Evolutionary conservation across 768 basidiomycete genomes (phyloP).

Genomic region (Tephrocybe sp.): DNA sequence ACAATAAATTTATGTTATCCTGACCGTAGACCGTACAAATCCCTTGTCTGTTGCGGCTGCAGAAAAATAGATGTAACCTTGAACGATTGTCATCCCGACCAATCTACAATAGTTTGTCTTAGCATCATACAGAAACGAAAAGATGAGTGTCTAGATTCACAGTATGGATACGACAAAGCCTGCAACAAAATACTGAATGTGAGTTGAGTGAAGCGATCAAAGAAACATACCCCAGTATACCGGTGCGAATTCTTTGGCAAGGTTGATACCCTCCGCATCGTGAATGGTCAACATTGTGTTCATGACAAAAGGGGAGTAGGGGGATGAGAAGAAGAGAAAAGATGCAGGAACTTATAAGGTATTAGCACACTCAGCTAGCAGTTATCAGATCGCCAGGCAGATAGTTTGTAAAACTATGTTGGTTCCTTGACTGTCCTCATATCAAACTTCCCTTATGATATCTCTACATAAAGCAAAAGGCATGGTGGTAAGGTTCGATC

Average conservation of each 20-base stretch:
- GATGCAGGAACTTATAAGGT: no score
- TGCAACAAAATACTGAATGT: conserved; percentile 4
- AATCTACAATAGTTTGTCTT: conserved; percentile 21
- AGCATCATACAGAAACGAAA: neutral
- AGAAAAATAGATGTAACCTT: conserved; percentile 39
- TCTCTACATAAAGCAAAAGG: no score
- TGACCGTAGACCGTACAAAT: conserved; percentile 27
- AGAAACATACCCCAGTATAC: conserved; percentile 27
- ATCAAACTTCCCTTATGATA: no score
- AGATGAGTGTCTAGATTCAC: conserved; percentile 9
- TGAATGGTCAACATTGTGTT: neutral
- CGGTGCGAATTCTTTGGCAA: conserved; percentile 23
- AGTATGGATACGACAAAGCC: conserved; percentile 28
- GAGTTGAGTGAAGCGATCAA: neutral
- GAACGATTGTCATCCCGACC: conserved; percentile 38
- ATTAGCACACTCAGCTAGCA: no score
- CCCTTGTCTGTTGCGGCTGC: conserved; percentile 22
- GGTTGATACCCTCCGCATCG: conserved; percentile 13
- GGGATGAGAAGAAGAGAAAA: neutral
- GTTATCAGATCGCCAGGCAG: no score
- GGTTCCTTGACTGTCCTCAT: no score
- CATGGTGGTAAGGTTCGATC: no score
- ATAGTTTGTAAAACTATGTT: neutral
- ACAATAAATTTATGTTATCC: neutral
- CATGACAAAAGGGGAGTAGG: neutral